A percentile compares a stretch with the other conserved stretches of the same genome.
phyloP scores from a whole-genome alignment of 2,329 filamentous ascomycete genomes.

The Calonectria hongkongensis region DNA sequence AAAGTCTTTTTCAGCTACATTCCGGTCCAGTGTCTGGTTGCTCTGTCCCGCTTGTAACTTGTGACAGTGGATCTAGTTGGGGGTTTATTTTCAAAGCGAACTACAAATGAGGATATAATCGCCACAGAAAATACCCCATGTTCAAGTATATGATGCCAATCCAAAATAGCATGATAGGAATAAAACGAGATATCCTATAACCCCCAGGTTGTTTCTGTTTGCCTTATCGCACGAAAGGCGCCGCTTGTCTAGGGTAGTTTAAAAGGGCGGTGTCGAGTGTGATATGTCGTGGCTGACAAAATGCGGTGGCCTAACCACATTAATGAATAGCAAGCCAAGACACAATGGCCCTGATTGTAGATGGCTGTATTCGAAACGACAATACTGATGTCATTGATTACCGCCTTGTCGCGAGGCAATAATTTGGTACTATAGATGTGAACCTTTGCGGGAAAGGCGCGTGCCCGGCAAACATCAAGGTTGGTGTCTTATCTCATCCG shows the following conservation, averaged over 20 bases:
- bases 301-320: not conserved
- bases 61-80: too few species aligned
- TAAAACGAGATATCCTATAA: not conserved
- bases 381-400: not conserved
- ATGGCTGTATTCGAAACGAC: not conserved
- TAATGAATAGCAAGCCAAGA: not conserved
- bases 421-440: too few species aligned
- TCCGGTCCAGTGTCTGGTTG: too few species aligned
- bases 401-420: not conserved
- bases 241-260: not conserved
- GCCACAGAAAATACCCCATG: too few species aligned
- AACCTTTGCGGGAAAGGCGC: not conserved
- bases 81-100: too few species aligned
- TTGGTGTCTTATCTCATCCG: not conserved
- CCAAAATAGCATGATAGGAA: too few species aligned
- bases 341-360: not conserved
- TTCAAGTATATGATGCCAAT: too few species aligned
- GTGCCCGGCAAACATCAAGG: too few species aligned
- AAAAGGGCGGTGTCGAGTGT: not conserved
- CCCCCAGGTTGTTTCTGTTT: conserved; percentile 33
- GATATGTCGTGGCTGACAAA: not conserved
- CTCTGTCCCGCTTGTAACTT: too few species aligned
- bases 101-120: too few species aligned
- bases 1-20: too few species aligned
- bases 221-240: not conserved